A percentile compares a stretch with the other conserved stretches of the same genome.
phyloP scores from a whole-genome alignment of 805 yeast genomes.

The Candida insectorum region DNA sequence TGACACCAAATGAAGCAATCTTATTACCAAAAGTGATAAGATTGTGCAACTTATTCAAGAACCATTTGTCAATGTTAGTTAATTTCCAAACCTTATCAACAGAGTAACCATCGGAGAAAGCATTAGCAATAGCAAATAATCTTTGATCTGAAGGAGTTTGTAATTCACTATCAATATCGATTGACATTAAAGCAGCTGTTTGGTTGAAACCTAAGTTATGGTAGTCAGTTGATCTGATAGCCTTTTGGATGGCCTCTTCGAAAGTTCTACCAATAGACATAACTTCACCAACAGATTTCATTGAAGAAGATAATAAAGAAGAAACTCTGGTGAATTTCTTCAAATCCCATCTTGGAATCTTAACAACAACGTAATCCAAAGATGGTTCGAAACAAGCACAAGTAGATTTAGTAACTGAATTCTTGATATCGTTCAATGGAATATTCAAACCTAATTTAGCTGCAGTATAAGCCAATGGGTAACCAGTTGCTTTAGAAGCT shows the following conservation, averaged over 20 bases:
- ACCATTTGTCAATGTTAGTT: slow-evolving; percentile 94
- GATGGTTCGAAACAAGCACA: slow-evolving; percentile 97
- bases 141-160: slow-evolving; percentile 98
- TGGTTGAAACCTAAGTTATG: slow-evolving; percentile 91
- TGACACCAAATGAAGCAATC: slow-evolving; percentile 53
- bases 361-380: slow-evolving; percentile 92
- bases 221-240: slow-evolving; percentile 93
- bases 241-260: slow-evolving; percentile 97
- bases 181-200: slow-evolving; percentile 80
- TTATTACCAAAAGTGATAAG: slow-evolving; percentile 69
- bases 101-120: slow-evolving; percentile 80
- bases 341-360: slow-evolving; percentile 98
- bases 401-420: slow-evolving; percentile 94
- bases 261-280: slow-evolving; percentile 98
- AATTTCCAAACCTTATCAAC: slow-evolving; percentile 91
- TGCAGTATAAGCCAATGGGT: slow-evolving; percentile 97
- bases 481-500: slow-evolving; percentile 98
- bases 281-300: slow-evolving; percentile 99
- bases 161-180: slow-evolving; percentile 88
- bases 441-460: slow-evolving; percentile 94
- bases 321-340: slow-evolving; percentile 93
- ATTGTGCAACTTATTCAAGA: slow-evolving; percentile 78
- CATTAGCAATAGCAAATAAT: slow-evolving; percentile 94
- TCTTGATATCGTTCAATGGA: slow-evolving; percentile 85
- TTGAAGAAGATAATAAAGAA: slow-evolving; percentile 80